phyloP scores from a whole-genome alignment of 306 rosid species.

The Ziziphus jujuba region DNA sequence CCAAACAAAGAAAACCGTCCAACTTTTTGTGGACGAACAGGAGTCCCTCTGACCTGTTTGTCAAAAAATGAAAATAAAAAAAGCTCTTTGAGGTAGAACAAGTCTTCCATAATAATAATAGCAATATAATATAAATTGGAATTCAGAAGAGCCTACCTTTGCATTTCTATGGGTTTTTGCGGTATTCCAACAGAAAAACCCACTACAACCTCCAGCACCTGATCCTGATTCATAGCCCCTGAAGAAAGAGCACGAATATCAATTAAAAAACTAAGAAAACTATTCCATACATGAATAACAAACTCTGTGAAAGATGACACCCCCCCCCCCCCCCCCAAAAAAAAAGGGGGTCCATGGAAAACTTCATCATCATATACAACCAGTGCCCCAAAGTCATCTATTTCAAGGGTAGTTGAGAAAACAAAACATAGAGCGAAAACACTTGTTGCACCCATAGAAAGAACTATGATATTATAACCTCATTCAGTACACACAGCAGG shows the following conservation, averaged over 20 bases:
- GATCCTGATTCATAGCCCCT: constrained; percentile 88
- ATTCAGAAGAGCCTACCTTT: constrained; percentile 52
- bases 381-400: background rate
- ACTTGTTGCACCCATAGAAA: background rate
- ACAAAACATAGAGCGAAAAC: background rate
- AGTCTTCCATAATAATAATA: background rate
- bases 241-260: constrained; percentile 18
- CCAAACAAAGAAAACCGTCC: constrained; percentile 65
- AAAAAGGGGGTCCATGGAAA: too few relatives aligned
- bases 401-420: background rate
- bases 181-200: constrained; percentile 76
- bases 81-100: constrained; percentile 17
- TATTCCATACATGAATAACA: background rate
- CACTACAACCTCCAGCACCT: constrained; percentile 65
- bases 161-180: constrained; percentile 52
- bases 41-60: constrained; percentile 60
- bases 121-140: background rate
- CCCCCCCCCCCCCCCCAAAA: too few relatives aligned
- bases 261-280: background rate
- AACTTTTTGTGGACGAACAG: constrained; percentile 49
- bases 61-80: constrained; percentile 6
- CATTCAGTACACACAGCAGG: too few relatives aligned
- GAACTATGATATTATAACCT: too few relatives aligned
- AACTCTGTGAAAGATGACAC: too few relatives aligned
- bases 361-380: too few relatives aligned